Conservation (phyloP, 2,329 filamentous ascomycete species). For the Bipolaris victoriae region DNA sequence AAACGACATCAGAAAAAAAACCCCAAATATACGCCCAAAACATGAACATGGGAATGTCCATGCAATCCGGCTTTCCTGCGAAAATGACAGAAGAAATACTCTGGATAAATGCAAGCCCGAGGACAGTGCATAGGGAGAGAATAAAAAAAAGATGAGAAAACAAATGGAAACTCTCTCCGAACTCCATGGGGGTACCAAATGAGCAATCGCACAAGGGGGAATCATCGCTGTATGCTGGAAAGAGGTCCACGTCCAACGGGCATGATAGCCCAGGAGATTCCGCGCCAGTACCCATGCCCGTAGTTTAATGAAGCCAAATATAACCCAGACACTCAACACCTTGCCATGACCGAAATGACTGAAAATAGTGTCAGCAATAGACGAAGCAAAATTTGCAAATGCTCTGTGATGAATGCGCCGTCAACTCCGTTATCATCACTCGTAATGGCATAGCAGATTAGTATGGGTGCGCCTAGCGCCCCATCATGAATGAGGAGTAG, state of each 20-base stretch:
- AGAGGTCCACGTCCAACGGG: slow-evolving; percentile 46
- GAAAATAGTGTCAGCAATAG: slow-evolving; percentile 48
- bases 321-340: slow-evolving; percentile 47
- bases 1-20: slow-evolving; percentile 5
- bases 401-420: slow-evolving; percentile 39
- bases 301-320: slow-evolving; percentile 42
- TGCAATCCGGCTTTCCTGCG: slow-evolving; percentile 26
- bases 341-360: slow-evolving; percentile 52
- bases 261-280: slow-evolving; percentile 41
- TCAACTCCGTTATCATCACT: slow-evolving; percentile 46
- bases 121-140: slow-evolving; percentile 11
- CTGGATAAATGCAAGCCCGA: slow-evolving; percentile 13
- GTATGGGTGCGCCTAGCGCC: slow-evolving; percentile 34
- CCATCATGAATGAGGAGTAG: slow-evolving; percentile 51
- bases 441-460: slow-evolving; percentile 38
- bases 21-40: slow-evolving; percentile 14
- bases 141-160: slow-evolving; percentile 9
- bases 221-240: slow-evolving; percentile 54
- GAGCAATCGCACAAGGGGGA: slow-evolving; percentile 51
- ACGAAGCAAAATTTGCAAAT: slow-evolving; percentile 41
- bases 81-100: slow-evolving; percentile 17
- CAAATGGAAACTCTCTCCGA: slow-evolving; percentile 18
- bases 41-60: slow-evolving; percentile 19
- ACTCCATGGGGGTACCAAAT: slow-evolving; percentile 39
- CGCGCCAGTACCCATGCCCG: slow-evolving; percentile 51